A percentile compares a stretch with the other conserved stretches of the same genome.
phyloP scores from a whole-genome alignment of 176 grass and related monocot genomes.

The Carex myosuroides region DNA sequence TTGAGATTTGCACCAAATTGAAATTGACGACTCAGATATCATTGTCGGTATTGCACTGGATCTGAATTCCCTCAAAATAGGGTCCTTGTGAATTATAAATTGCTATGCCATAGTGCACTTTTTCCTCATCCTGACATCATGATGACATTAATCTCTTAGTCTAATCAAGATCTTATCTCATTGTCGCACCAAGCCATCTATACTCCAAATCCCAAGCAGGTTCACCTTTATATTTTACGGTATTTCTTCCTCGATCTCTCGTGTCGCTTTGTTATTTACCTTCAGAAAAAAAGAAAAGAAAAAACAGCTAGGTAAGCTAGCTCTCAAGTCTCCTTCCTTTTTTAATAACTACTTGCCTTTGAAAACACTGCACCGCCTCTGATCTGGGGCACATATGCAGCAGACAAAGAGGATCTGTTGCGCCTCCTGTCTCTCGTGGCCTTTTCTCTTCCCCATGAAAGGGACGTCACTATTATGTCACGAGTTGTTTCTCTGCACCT shows the following conservation, averaged over 20 bases:
- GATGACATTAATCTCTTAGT: conserved; percentile 19
- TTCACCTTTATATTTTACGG: neutral
- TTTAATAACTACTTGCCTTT: conserved; percentile 10
- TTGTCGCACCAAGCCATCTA: conserved; percentile 8
- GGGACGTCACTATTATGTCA: conserved; percentile 18
- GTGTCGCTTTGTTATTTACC: neutral
- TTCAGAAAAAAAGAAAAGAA: neutral
- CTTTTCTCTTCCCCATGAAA: neutral
- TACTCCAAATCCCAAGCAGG: neutral
- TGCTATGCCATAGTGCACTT: neutral
- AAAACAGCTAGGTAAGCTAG: neutral
- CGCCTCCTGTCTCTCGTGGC: neutral
- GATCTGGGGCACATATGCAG: conserved; percentile 4
- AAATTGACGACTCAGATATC: no score
- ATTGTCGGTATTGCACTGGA: no score
- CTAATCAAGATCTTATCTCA: conserved; percentile 24
- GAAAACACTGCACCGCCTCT: conserved; percentile 9
- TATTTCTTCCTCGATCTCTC: neutral
- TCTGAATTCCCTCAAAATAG: no score
- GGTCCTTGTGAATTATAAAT: no score
- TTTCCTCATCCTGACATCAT: conserved; percentile 1
- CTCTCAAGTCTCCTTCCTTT: neutral
- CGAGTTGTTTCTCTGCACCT: neutral
- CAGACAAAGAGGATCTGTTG: conserved; percentile 21
- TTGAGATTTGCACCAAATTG: no score